Evolutionary conservation across 2,329 filamentous ascomycete genomes (phyloP).

Genomic region (Hypoxylon sp.): DNA sequence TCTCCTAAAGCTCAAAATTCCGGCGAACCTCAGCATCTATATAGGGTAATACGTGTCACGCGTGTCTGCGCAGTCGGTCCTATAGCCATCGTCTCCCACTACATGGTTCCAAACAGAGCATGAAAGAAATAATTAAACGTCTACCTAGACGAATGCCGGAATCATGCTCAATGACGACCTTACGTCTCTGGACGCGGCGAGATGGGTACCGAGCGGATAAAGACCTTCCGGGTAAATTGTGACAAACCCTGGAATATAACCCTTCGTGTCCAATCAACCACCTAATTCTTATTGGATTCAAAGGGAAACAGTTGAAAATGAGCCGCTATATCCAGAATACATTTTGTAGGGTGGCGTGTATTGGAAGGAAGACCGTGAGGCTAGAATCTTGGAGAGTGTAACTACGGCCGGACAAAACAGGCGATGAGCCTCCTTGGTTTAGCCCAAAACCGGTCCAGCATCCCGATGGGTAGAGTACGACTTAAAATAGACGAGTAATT

Average conservation of each 20-base stretch:
- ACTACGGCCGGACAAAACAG: background rate
- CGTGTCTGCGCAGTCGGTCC: constrained; percentile 12
- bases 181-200: constrained; percentile 35
- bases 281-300: constrained; percentile 15
- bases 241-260: constrained; percentile 6
- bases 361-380: constrained; percentile 12
- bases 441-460: background rate
- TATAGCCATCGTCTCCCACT: constrained; percentile 20
- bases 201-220: constrained; percentile 43
- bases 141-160: constrained; percentile 16
- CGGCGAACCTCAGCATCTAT: constrained; percentile 9
- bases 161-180: constrained; percentile 36
- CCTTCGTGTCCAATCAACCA: constrained; percentile 21
- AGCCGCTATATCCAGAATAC: background rate
- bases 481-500: background rate
- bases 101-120: constrained; percentile 16
- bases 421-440: constrained; percentile 1
- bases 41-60: background rate
- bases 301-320: constrained; percentile 14
- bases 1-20: constrained; percentile 2
- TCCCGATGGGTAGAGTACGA: background rate
- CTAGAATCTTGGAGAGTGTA: constrained; percentile 7
- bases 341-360: constrained; percentile 17
- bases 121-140: constrained; percentile 18
- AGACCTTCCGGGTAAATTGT: constrained; percentile 36